These are phyloP conservation scores for Sugiyamaella castrensis DNA, from an alignment of 1,139 yeast genomes.

Conservation along the genomic window DNA sequence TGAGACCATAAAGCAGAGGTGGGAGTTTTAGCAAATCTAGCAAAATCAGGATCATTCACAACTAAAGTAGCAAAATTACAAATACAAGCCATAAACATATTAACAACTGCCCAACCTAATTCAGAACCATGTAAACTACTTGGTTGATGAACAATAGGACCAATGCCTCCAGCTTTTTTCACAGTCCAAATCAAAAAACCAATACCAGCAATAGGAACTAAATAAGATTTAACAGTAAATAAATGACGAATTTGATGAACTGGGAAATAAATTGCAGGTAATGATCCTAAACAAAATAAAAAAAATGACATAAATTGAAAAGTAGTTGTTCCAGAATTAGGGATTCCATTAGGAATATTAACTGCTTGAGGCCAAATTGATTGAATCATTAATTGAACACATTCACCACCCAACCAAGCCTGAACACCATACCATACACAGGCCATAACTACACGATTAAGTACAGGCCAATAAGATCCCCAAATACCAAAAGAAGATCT, in stretches of 20 bases:
- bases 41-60: constrained; percentile 85
- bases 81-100: constrained; percentile 72
- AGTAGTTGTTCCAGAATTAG: constrained; percentile 55
- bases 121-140: constrained; percentile 50
- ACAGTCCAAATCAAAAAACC: constrained; percentile 79
- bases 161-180: constrained; percentile 69
- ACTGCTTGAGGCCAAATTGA: constrained; percentile 45
- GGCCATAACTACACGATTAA: constrained; percentile 79
- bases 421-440: constrained; percentile 85
- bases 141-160: constrained; percentile 58
- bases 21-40: constrained; percentile 68
- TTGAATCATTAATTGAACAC: constrained; percentile 56
- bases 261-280: constrained; percentile 77
- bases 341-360: constrained; percentile 45
- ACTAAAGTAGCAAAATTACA: constrained; percentile 86
- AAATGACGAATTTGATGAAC: constrained; percentile 80
- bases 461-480: constrained; percentile 75
- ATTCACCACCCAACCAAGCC: constrained; percentile 77
- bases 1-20: constrained; percentile 52
- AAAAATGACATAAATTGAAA: constrained; percentile 71
- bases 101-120: constrained; percentile 79
- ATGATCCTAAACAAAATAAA: constrained; percentile 69
- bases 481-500: constrained; percentile 74
- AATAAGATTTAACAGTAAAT: constrained; percentile 72
- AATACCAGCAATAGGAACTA: constrained; percentile 78